These are phyloP conservation scores for Hypoxylon perforatum DNA, from an alignment of 495 filamentous ascomycete species.

Conservation along the genomic window DNA sequence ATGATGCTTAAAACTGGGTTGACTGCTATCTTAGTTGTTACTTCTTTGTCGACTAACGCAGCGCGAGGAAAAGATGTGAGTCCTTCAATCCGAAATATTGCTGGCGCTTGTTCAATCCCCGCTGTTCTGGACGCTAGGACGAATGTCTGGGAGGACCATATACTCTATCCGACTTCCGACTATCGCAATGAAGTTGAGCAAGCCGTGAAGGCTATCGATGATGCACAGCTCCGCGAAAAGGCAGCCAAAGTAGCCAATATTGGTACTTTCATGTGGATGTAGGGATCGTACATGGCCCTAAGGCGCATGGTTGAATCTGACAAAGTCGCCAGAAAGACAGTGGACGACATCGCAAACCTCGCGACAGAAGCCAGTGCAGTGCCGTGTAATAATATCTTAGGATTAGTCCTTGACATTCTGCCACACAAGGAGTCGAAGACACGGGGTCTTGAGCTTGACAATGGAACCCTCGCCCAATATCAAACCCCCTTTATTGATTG, in stretches of 20 bases:
- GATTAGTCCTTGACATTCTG: slow-evolving; percentile 20
- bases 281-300: not conserved
- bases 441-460: not conserved
- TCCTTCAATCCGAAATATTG: not conserved
- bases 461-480: not conserved
- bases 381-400: slow-evolving; percentile 27
- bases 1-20: too few species aligned
- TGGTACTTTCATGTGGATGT: slow-evolving; percentile 23
- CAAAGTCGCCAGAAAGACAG: slow-evolving; percentile 9
- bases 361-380: slow-evolving; percentile 1
- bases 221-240: slow-evolving; percentile 12
- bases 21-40: too few species aligned
- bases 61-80: too few species aligned
- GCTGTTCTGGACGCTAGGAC: slow-evolving; percentile 40
- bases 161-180: slow-evolving; percentile 51
- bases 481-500: slow-evolving; percentile 2
- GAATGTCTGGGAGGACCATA: slow-evolving; percentile 49
- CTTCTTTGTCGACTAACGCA: too few species aligned
- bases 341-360: slow-evolving; percentile 7
- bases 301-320: not conserved
- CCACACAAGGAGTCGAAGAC: slow-evolving; percentile 3
- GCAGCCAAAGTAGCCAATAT: slow-evolving; percentile 14
- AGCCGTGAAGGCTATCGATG: slow-evolving; percentile 29
- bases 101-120: slow-evolving; percentile 41
- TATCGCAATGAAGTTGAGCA: slow-evolving; percentile 51